Conservation (phyloP, 2,329 filamentous ascomycete species). For the Trichothecium sympodiale region DNA sequence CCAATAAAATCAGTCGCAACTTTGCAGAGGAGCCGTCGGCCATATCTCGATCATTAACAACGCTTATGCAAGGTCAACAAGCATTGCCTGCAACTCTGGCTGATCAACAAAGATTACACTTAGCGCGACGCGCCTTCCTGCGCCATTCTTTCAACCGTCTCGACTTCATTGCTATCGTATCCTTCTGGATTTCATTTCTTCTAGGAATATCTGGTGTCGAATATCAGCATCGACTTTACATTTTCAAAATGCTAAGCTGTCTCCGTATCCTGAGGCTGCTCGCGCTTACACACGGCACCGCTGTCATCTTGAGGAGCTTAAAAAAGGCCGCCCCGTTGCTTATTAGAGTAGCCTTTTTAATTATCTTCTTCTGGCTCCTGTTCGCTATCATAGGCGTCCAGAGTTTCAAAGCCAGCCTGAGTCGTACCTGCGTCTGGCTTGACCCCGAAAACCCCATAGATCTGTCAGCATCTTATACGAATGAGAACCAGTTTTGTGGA, state of each 20-base stretch:
- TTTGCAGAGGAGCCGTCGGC: constrained; percentile 45
- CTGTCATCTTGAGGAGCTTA: constrained; percentile 82
- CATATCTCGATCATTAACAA: constrained; percentile 70
- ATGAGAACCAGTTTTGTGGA: constrained; percentile 70
- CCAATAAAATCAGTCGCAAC: constrained; percentile 36
- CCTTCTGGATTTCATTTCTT: constrained; percentile 85
- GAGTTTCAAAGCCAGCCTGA: constrained; percentile 80
- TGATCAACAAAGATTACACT: constrained; percentile 72
- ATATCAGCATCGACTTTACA: constrained; percentile 59
- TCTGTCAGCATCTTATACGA: constrained; percentile 45
- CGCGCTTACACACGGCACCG: constrained; percentile 84
- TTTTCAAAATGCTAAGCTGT: constrained; percentile 95
- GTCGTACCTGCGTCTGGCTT: constrained; percentile 68
- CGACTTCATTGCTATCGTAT: constrained; percentile 88
- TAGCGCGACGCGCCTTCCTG: constrained; percentile 85
- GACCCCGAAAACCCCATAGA: constrained; percentile 50
- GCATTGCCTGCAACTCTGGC: constrained; percentile 50
- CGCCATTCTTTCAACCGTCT: constrained; percentile 92
- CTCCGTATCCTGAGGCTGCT: constrained; percentile 86
- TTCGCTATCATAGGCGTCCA: constrained; percentile 97
- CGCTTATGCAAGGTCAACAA: constrained; percentile 54
- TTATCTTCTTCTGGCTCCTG: constrained; percentile 93
- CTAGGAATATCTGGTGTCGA: constrained; percentile 63
- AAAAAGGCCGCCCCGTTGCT: constrained; percentile 91
- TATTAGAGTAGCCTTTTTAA: constrained; percentile 85